Evolutionary conservation across 352 stramenopile species (phyloP), one percentile per base, ranked within the genome.

Genomic region (Phytophthora tubulina): DNA sequence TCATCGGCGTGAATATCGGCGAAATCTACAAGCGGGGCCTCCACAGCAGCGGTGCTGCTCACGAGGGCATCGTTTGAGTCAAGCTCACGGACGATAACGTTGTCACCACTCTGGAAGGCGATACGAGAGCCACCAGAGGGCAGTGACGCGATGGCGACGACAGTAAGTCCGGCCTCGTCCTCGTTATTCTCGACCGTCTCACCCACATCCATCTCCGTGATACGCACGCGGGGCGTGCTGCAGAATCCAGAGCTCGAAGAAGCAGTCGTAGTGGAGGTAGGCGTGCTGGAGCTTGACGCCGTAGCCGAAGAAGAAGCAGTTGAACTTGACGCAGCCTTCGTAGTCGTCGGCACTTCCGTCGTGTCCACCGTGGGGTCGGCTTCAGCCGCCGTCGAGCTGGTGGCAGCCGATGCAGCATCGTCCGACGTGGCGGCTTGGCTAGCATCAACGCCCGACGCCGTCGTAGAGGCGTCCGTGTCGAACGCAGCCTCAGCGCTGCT

Each of bases 1-100:
- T 73, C 60, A 53, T 89, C 81, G 30, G 81, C 78, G 66, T 89
- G 63, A 33, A 89, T 75, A 59, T 89, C 81, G 11, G 69, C 79
- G 54, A 89, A 89, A 64, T 89, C 81, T n/a, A 81, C 38, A 39
- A 72, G 60, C 14, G 71, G 65, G 14, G 82, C 79, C 51, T 81
- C 53, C 3, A 86, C 52, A 3, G 67, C 41, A 30, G 44, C 44
- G 7, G 52, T 75, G 33, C 72, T 79, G 36, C 49, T 69, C 32
- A 86, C 75, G 14, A 85, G 31, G 48, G 80, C 78, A 67, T 87
- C 81, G 27, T 67, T 75, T 1, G 70, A 72, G 53, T 89, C 81
- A 2, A 89, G 69, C 49, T 85, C 70, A 15, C 81, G 70, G 5
- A 87, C 79, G 45, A 85, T 76, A 10, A 80, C 70, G 45, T 77